Base-by-base conservation (phyloP, 441 rosid species). In the Erodium texanum region DNA sequence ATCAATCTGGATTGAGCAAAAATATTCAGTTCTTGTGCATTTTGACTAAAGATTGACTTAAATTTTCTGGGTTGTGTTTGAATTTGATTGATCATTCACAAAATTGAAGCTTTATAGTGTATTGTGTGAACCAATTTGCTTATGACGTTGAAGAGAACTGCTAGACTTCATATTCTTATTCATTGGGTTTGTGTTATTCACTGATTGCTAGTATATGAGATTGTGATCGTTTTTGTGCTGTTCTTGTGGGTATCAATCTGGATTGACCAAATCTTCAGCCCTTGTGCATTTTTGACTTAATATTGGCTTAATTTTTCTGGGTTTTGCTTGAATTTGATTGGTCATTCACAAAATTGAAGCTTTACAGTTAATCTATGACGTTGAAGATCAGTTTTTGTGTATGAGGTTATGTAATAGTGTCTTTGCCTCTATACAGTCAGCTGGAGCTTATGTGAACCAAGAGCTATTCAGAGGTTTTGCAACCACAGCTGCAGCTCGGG, bases 381-480 rank as follows among this genome's bases (percentile, higher is more conserved):
- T 29, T 29, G 34, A 29, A 29, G 34, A 29, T 5, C 3, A 29
- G 34, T 29, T 50, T 1, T n/a, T n/a, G 58, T 3, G 7, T 50
- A 5, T 50, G 19, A 11, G 5, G 7, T 15, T 48, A n/a, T 48
- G 20, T 50, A 5, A 5, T n/a, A 3, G 7, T 50, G 58, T 15
- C 3, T 50, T 0, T 50, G 3, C 14, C 7, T n/a, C 14, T 50
- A 5, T 50, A 68, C 66, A 79, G 77, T 76, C 75, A 34, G 77
- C 79, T 10, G 82, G 82, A 58, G 79, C 79, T 18, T 75, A 79
- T 71, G 77, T 79, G 29, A 79, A 76, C 77, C 77, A 68, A 71
- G 79, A 73, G 62, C 62, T 79, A 24, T 75, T 79, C 71, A 65
- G 79, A 59, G 82, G 82, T 18, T 79, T 70, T 69, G 82, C 82